Evolutionary conservation across 2,329 filamentous ascomycete genomes (phyloP).

Genomic region (Trichoderma aggressivum): DNA sequence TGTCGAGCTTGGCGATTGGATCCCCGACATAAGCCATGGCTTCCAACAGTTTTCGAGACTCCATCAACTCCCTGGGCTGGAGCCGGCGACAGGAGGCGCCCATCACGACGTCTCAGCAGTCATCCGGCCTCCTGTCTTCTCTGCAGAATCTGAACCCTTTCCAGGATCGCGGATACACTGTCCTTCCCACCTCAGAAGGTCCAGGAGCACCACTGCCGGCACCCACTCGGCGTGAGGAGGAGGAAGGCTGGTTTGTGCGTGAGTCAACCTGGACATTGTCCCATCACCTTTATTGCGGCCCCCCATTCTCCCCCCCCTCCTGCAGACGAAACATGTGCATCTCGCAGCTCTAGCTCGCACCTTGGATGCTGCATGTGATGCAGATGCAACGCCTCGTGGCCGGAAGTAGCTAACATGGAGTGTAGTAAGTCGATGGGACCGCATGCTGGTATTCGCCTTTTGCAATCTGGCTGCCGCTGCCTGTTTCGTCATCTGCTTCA

Average conservation of each 20-base stretch:
- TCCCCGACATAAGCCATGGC: constrained; percentile 58
- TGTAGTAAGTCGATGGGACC: constrained; percentile 95
- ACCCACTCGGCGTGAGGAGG: constrained; percentile 80
- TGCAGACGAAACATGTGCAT: constrained; percentile 48
- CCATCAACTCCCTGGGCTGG: constrained; percentile 93
- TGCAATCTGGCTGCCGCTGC: constrained; percentile 86
- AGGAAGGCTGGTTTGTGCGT: constrained; percentile 94
- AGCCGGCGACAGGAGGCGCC: constrained; percentile 79
- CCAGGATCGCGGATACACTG: constrained; percentile 78
- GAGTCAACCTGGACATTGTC: constrained; percentile 49
- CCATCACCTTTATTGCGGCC: constrained; percentile 26
- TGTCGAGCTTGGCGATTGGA: constrained; percentile 1
- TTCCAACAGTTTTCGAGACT: constrained; percentile 85
- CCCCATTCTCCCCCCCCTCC: constrained; percentile 38
- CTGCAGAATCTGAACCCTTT: constrained; percentile 88
- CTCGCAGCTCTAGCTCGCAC: constrained; percentile 31
- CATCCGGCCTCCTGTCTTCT: constrained; percentile 72
- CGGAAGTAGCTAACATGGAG: constrained; percentile 36
- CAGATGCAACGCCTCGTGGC: constrained; percentile 19
- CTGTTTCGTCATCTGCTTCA: constrained; percentile 92
- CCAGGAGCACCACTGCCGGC: constrained; percentile 84
- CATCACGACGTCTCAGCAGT: constrained; percentile 65
- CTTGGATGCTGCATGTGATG: constrained; percentile 41
- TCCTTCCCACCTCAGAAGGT: constrained; percentile 79
- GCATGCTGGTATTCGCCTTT: constrained; percentile 83